Evolutionary conservation across 179 eudicot genomes (phyloP).

Genomic region (Carnegiea gigantea): DNA sequence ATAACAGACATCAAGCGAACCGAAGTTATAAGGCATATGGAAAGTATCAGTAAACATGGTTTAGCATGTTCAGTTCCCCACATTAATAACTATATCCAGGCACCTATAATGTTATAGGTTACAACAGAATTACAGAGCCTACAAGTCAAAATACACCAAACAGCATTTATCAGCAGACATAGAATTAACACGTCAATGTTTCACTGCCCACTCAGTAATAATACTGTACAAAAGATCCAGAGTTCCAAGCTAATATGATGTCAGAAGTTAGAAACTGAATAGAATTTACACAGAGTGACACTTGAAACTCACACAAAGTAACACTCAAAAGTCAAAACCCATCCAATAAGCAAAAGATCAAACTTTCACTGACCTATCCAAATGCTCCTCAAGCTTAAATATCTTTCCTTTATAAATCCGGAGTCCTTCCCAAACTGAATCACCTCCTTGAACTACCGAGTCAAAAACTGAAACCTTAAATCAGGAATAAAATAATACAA

Average conservation of each 20-base stretch:
- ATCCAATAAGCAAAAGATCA: not conserved
- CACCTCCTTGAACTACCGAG: slow-evolving; percentile 99
- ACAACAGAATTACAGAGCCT: no score
- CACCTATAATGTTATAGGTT: no score
- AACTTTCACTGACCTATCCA: slow-evolving; percentile 65
- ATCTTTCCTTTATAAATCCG: slow-evolving; percentile 77
- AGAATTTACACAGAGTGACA: no score
- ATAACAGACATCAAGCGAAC: no score
- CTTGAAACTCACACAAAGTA: no score
- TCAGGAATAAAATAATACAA: slow-evolving; percentile 22
- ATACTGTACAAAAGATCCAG: not conserved
- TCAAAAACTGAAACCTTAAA: slow-evolving; percentile 91
- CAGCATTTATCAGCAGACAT: not conserved
- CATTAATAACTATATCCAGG: no score
- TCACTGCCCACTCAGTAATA: not conserved
- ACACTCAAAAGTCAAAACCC: not conserved
- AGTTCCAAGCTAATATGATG: not conserved
- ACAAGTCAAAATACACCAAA: no score
- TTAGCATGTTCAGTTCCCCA: no score
- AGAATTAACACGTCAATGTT: not conserved
- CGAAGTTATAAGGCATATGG: no score
- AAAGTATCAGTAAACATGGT: no score
- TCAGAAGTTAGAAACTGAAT: not conserved
- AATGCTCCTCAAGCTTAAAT: slow-evolving; percentile 95
- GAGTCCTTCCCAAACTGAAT: slow-evolving; percentile 99